Percentiles rank a stretch among this genome's conserved stretches.
These are phyloP conservation scores for Neopestalotiopsis sp. DNA, from an alignment of 2,329 filamentous ascomycete genomes.

Conservation along the genomic window DNA sequence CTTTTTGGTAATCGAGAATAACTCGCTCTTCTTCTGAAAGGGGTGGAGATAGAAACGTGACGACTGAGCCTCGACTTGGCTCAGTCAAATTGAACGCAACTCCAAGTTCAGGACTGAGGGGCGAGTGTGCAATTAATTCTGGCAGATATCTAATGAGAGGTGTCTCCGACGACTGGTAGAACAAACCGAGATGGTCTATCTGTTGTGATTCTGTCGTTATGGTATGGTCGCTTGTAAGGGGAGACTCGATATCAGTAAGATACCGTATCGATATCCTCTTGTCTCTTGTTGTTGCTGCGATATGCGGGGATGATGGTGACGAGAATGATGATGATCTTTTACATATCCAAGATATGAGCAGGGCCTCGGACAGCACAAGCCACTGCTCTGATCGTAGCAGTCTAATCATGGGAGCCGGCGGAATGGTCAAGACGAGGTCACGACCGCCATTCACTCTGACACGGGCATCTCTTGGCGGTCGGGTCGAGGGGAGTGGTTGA, in stretches of 20 bases:
- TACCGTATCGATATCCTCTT: conserved; percentile 12
- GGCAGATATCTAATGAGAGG: conserved; percentile 44
- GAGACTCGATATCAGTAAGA: background rate
- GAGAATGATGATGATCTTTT: conserved; percentile 25
- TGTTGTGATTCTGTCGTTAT: background rate
- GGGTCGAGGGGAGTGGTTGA: conserved; percentile 31
- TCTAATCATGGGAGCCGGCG: conserved; percentile 48
- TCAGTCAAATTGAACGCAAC: conserved; percentile 50
- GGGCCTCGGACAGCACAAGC: conserved; percentile 50
- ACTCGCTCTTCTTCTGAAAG: conserved; percentile 42
- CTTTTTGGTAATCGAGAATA: conserved; percentile 52
- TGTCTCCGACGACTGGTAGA: background rate
- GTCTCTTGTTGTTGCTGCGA: conserved; percentile 13
- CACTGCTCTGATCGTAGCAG: conserved; percentile 54
- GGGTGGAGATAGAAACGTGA: conserved; percentile 42
- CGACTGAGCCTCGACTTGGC: conserved; percentile 42
- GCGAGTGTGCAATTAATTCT: conserved; percentile 45
- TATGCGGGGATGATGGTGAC: conserved; percentile 1
- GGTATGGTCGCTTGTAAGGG: background rate
- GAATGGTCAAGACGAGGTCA: conserved; percentile 47
- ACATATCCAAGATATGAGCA: conserved; percentile 50
- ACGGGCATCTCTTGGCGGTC: conserved; percentile 49
- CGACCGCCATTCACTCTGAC: conserved; percentile 48
- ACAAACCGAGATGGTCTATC: background rate
- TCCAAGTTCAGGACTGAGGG: conserved; percentile 32